Conservation (phyloP, 2,329 filamentous ascomycete genomes). For the Neonectria faginata region DNA sequence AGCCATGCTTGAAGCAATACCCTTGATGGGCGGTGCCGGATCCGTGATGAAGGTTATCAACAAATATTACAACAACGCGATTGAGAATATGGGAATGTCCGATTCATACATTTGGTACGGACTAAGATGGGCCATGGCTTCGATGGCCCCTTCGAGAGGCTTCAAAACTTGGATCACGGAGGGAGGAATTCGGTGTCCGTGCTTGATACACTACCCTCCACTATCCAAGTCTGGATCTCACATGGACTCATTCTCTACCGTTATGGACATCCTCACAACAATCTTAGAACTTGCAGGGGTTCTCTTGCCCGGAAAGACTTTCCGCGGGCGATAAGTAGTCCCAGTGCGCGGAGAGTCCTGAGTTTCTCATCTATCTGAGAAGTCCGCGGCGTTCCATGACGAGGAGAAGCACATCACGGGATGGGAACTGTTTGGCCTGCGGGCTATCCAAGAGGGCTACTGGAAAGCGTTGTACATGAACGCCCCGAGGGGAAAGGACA, state of each 20-base stretch:
- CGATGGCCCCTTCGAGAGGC: slow-evolving; percentile 59
- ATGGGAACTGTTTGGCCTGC: slow-evolving; percentile 66
- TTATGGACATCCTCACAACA: slow-evolving; percentile 62
- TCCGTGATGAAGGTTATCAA: slow-evolving; percentile 63
- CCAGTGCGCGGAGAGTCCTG: slow-evolving; percentile 57
- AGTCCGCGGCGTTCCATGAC: slow-evolving; percentile 57
- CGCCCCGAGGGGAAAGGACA: slow-evolving; percentile 15
- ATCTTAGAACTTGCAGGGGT: slow-evolving; percentile 59
- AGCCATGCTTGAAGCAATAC: slow-evolving; percentile 68
- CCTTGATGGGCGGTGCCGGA: slow-evolving; percentile 62
- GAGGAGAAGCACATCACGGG: slow-evolving; percentile 61
- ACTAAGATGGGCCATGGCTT: slow-evolving; percentile 52
- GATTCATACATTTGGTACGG: slow-evolving; percentile 72
- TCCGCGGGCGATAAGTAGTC: slow-evolving; percentile 59
- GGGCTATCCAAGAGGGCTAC: slow-evolving; percentile 62
- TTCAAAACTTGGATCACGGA: slow-evolving; percentile 44
- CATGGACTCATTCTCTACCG: slow-evolving; percentile 47
- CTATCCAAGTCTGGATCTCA: slow-evolving; percentile 54
- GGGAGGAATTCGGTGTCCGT: slow-evolving; percentile 23
- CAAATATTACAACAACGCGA: slow-evolving; percentile 63
- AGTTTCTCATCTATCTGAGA: slow-evolving; percentile 8
- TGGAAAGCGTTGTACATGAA: slow-evolving; percentile 69
- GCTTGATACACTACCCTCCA: slow-evolving; percentile 47
- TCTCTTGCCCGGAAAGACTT: slow-evolving; percentile 50
- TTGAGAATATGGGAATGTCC: slow-evolving; percentile 67